Evolutionary conservation across 352 stramenopile species (phyloP), one percentile per base, ranked within the genome.

Genomic region (Globisporangium yorkense): DNA sequence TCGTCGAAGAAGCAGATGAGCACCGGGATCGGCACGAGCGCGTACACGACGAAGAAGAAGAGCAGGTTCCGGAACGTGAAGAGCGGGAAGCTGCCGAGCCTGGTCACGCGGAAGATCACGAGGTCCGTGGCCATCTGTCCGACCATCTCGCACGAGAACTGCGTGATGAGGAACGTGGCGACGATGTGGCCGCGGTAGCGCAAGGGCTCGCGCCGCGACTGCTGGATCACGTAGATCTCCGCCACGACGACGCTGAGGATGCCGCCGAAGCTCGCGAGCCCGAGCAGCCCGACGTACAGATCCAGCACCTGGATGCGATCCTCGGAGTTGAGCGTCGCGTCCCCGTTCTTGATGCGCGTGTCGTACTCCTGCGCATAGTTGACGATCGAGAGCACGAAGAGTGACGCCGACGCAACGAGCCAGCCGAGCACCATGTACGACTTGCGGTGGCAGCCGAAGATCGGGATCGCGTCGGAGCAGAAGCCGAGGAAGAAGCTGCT

Each of bases 171-270:
- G 15, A 84, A 63, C 39, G 68, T 84, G 16, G 72, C 78, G 6
- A 84, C 45, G 6, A 77, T 64, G 7, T 57, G 48, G 3, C 77
- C 77, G 13, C 75, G 66, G 8, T 63, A 31, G n/a, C 40, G 41
- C 2, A 79, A 27, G 0, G 55, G 43, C 46, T 88, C 77, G 7
- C 73, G 72, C 35, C 78, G 77, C n/a, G 72, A 84, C 62, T 83
- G 77, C 3, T 71, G 69, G 24, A 89, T 63, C 2, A 87, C 64
- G 56, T 88, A 85, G 31, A 77, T 72, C 54, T 88, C 71, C 6
- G 57, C 63, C 24, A 80, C 78, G 21, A 84, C 48, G 47, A 88
- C 54, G 29, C 63, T 70, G 18, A 88, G 53, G 39, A 85, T 71
- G 21, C 66, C 61, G 10, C 78, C 75, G 41, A 86, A 82, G 49